Evolutionary conservation across 2,329 filamentous ascomycete genomes (phyloP), one percentile per base, ranked within the genome.

Genomic region (Dactylonectria macrodidyma): DNA sequence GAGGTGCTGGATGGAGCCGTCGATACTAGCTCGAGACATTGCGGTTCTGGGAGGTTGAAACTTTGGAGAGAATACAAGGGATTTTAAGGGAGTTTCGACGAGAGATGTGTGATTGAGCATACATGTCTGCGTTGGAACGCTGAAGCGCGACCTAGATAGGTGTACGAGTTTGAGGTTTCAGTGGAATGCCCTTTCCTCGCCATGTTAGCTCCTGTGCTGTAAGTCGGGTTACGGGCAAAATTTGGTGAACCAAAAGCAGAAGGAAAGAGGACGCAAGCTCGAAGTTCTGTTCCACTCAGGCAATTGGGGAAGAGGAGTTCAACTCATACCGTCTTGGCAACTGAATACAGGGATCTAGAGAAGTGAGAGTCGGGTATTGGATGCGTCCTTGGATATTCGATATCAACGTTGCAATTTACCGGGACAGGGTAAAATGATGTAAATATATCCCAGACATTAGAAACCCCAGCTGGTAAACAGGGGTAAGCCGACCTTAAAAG

Each of bases 1-100:
- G 51, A 69, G 73, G 46, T 69, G 68, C 14, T 74, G 64, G 41
- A 73, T 55, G 44, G 74, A 76, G 59, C 72, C 68, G 41, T 81
- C 80, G 46, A 78, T 76, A 65, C 77, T 80, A 38, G 73, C 74
- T 14, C 76, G 78, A 65, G 79, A 79, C 79, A 81, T 81, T 63
- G 54, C 66, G 59, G 44, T 59, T 9, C 33, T 56, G 33, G 46
- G 14, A 52, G 26, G 41, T 24, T 33, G 62, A n/a, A 34, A 30
- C 36, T 36, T 34, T 11, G 26, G 26, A 30, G 14, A 16, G 65
- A 54, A 47, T 30, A 36, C 16, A 26, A 41, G 11, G 3, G 22
- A 10, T 16, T 5, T 11, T 19, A 9, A 24, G 12, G n/a, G 44
- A 33, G 51, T 34, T 26, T 26, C 4, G 19, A 41, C 11, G 9